Evolutionary conservation across 345 rosid species (phyloP), one percentile per base, ranked within the genome.

Genomic region (Lepidium sativum): DNA sequence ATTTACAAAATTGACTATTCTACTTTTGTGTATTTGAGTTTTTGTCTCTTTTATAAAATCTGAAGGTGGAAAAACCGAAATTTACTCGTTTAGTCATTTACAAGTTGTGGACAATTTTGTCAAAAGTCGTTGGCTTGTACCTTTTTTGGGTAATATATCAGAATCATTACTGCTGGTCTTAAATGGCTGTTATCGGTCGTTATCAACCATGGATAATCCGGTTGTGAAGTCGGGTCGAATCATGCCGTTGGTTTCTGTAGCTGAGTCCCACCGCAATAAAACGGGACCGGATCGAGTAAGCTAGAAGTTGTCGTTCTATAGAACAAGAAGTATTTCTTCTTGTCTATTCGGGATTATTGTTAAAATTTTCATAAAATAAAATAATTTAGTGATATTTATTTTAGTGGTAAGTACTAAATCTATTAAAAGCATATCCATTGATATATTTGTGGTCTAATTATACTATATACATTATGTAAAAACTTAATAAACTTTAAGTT

Each of bases 1-100:
- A 72, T 48, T 65, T 65, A 49, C 66, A 56, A 56, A 35, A 64
- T 9, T 31, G 23, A 40, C 45, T 41, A 15, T 48, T 71, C 9
- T 31, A 63, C 62, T 10, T 5, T 62, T 55, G 17, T 63, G 3
- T 55, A 55, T 14, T 63, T 71, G 42, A 4, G 14, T 15, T 50
- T 49, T 54, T 13, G 65, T 32, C 54, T 54, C 6, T 14, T 20
- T 12, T 25, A n/a, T n/a, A n/a, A 20, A 33, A 9, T 33, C 38
- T 11, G 29, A 32, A 18, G 31, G 31, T 43, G 15, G 40, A 32
- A 60, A 43, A 18, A 31, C 27, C 15, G 8, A 60, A 45, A 32
- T 43, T 34, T 47, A 45, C 55, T 2, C 27, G 15, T 14, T 17
- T 5, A 51, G 58, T 12, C 20, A 20, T 21, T 44, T 29, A 23